Evolutionary conservation across 257 asterid species (phyloP), one percentile per base, ranked within the genome.

Genomic region (Petunia secreta): DNA sequence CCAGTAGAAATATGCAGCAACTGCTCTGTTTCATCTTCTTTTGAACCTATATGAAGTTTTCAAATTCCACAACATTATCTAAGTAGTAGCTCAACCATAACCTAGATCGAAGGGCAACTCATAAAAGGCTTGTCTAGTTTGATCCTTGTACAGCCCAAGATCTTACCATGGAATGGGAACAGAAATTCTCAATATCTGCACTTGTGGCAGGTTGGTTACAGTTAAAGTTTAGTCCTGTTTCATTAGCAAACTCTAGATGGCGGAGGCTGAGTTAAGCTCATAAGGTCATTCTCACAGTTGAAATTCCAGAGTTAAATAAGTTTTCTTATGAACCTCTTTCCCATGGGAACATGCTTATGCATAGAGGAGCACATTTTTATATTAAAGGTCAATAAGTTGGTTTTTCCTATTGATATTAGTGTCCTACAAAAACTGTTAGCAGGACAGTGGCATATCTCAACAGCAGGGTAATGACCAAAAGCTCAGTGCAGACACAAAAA

Each of bases 1-100:
- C 73, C 39, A 16, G 86, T 86, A 74, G 92, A 83, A 79, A 89
- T 85, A 85, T 95, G 98, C 87, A 93, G 85, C 85, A 93, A 75
- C 81, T 90, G 99, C 69, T 92, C 93, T 75, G 88, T 80, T 85
- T 92, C 98, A 84, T 93, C 96, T 83, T 95, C 98, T 81, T 80
- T 81, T 25, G 57, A 75, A 75, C 82, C 93, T 88, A 65, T 68
- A 82, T 15, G 84, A 82, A 78, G 77, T 77, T 50, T 71, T 48
- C 77, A 48, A 71, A 14, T 71, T 48, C 62, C 60, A 50, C 38
- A 71, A 48, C 62, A 48, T 50, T 48, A 43, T 50, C 13, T 71
- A 50, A 48, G 77, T 48, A 50, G 77, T 34, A 48, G 77, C 34
- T 71, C 77, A 71, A 71, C 44, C 10, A 71, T 71, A 48, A 71